A percentile compares a stretch with the other conserved stretches of the same genome.
Conservation (phyloP, 352 stramenopile species). For the Globisporangium cystogenes region DNA sequence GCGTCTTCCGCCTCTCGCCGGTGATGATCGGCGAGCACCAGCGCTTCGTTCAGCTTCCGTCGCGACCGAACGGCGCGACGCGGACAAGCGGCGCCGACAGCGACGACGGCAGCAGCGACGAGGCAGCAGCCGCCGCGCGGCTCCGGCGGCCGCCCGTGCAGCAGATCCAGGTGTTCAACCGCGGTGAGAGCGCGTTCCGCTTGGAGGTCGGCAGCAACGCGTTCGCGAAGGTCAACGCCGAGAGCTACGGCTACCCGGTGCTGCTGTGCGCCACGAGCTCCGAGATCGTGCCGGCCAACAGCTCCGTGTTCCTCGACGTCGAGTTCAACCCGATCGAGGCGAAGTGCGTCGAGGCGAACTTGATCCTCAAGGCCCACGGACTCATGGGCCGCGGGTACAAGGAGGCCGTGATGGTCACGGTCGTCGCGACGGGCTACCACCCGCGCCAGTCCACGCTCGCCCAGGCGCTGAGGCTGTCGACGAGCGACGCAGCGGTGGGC, state of each 20-base stretch:
- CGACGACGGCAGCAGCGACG: conserved; percentile 7
- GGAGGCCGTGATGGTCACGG: conserved; percentile 50
- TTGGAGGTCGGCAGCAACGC: conserved; percentile 56
- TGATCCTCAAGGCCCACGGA: conserved; percentile 64
- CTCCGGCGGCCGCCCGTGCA: conserved; percentile 39
- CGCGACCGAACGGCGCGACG: not conserved
- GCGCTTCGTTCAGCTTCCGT: conserved; percentile 7
- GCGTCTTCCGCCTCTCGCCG: conserved; percentile 54
- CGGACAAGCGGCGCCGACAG: not conserved
- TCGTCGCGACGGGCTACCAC: conserved; percentile 59
- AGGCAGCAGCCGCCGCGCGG: not conserved
- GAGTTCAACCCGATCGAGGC: conserved; percentile 74
- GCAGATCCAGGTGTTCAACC: conserved; percentile 75
- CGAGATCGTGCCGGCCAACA: conserved; percentile 56
- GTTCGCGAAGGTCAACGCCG: conserved; percentile 46
- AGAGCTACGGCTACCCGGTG: conserved; percentile 49
- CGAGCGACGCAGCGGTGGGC: conserved; percentile 13
- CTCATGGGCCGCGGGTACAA: conserved; percentile 67
- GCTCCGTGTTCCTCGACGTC: conserved; percentile 60
- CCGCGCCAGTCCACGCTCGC: conserved; percentile 29
- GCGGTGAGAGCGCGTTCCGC: conserved; percentile 58
- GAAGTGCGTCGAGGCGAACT: conserved; percentile 35
- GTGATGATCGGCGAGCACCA: conserved; percentile 71
- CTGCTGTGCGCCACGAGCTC: conserved; percentile 41
- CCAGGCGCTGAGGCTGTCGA: conserved; percentile 8